These are phyloP conservation scores for Platanus orientalis DNA, from an alignment of 164 flowering plant genomes.

Conservation along the genomic window DNA sequence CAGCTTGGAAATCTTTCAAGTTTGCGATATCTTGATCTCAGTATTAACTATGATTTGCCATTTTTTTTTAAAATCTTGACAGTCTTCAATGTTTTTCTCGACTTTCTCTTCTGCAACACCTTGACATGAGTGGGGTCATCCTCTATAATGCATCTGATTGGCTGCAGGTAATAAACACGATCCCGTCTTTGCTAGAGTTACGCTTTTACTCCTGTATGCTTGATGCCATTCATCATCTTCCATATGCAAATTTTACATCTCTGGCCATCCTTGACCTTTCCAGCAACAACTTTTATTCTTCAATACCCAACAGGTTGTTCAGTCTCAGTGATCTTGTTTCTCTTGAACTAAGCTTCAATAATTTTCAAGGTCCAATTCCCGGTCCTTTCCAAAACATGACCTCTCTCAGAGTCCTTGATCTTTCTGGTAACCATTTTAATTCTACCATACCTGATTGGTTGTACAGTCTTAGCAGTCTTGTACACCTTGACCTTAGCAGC, in stretches of 20 bases:
- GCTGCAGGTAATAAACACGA: not conserved
- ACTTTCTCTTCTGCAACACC: not conserved
- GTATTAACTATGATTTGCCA: too few relatives aligned
- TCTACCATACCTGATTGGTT: not conserved
- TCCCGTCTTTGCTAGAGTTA: not conserved
- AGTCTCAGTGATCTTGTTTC: not conserved
- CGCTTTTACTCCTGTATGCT: not conserved
- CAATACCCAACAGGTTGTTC: not conserved
- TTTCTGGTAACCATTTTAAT: too few relatives aligned
- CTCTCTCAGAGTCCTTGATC: not conserved
- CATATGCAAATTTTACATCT: not conserved
- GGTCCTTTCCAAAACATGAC: not conserved
- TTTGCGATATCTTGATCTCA: not conserved
- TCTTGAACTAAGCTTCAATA: not conserved
- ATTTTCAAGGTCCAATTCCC: not conserved
- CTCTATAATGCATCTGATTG: not conserved
- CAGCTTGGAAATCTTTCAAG: not conserved
- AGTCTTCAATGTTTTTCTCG: not conserved
- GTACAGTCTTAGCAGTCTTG: not conserved
- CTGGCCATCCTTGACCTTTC: not conserved
- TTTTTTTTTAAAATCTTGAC: too few relatives aligned
- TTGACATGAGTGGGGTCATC: not conserved
- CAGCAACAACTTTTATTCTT: too few relatives aligned
- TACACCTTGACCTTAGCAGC: not conserved
- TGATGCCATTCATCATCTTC: not conserved